Evolutionary conservation across 2,329 filamentous ascomycete species (phyloP).

Genomic region (Aspergillus persii): DNA sequence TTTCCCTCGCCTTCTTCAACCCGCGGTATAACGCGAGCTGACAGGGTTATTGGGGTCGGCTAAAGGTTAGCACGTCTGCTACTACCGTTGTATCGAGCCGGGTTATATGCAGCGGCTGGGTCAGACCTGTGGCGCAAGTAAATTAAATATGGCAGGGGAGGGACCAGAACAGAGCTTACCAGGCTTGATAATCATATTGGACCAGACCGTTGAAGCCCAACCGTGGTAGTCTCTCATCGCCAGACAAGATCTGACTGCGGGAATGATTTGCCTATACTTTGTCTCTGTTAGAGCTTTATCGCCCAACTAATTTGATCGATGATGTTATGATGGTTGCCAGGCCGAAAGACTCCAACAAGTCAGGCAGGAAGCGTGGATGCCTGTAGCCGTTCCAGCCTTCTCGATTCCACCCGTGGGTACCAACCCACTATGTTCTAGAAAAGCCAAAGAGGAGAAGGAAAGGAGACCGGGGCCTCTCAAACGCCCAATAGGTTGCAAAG

Average conservation of each 20-base stretch:
- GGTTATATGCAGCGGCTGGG: not conserved
- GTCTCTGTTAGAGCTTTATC: not conserved
- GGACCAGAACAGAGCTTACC: not conserved
- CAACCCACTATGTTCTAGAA: slow-evolving; percentile 15
- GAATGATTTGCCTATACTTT: not conserved
- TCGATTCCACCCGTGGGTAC: slow-evolving; percentile 9
- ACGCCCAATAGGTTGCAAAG: slow-evolving; percentile 12
- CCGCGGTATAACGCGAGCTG: not conserved
- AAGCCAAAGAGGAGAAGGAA: slow-evolving; percentile 9
- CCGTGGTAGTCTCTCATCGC: not conserved
- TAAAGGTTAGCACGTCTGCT: not conserved
- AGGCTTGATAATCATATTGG: not conserved
- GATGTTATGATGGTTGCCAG: not conserved
- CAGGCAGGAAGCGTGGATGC: slow-evolving; percentile 12
- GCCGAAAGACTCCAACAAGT: not conserved
- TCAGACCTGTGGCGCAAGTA: not conserved
- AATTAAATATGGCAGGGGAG: not conserved
- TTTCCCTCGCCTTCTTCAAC: not conserved
- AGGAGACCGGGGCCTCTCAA: slow-evolving; percentile 3
- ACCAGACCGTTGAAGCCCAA: not conserved
- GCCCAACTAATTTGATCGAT: not conserved
- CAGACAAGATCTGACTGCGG: not conserved
- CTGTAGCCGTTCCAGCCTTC: not conserved
- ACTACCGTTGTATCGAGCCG: not conserved
- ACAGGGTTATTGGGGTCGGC: not conserved